phyloP scores from a whole-genome alignment of 345 rosid genomes.

The Sapria himalayana region DNA sequence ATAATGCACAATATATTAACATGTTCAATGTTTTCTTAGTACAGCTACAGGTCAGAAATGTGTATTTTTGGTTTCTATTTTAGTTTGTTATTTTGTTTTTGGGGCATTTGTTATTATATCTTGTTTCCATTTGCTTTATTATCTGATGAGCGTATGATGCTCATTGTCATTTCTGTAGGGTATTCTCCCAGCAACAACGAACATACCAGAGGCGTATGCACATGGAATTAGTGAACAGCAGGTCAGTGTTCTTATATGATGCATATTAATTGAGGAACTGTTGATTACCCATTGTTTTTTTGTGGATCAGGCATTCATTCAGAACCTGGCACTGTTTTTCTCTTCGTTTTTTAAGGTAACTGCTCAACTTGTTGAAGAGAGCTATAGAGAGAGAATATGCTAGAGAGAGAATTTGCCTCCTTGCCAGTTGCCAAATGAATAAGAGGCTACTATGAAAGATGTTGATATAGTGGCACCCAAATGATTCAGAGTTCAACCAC shows the following conservation, averaged over 20 bases:
- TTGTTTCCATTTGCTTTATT: background rate
- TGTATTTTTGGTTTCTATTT: background rate
- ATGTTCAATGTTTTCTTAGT: conserved; percentile 64
- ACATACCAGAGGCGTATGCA: conserved; percentile 84
- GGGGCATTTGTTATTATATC: background rate
- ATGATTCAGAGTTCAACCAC: too few relatives aligned
- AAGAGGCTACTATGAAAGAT: too few relatives aligned
- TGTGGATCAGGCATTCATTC: conserved; percentile 96
- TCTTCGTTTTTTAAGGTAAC: conserved; percentile 88
- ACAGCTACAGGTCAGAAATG: conserved; percentile 43
- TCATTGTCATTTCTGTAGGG: conserved; percentile 19
- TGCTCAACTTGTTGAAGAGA: too few relatives aligned
- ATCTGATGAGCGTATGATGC: conserved; percentile 4
- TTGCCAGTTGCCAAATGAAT: too few relatives aligned
- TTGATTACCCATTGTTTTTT: too few relatives aligned
- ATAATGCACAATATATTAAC: conserved; percentile 54
- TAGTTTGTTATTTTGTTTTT: background rate
- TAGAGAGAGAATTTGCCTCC: too few relatives aligned
- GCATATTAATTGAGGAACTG: too few relatives aligned
- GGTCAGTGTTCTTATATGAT: conserved; percentile 34
- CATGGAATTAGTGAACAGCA: conserved; percentile 78
- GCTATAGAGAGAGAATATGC: too few relatives aligned
- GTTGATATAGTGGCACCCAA: too few relatives aligned
- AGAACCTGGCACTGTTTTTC: conserved; percentile 90
- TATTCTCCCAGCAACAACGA: conserved; percentile 57